phyloP scores from a whole-genome alignment of 352 stramenopile genomes.

The Phytophthora boehmeriae region DNA sequence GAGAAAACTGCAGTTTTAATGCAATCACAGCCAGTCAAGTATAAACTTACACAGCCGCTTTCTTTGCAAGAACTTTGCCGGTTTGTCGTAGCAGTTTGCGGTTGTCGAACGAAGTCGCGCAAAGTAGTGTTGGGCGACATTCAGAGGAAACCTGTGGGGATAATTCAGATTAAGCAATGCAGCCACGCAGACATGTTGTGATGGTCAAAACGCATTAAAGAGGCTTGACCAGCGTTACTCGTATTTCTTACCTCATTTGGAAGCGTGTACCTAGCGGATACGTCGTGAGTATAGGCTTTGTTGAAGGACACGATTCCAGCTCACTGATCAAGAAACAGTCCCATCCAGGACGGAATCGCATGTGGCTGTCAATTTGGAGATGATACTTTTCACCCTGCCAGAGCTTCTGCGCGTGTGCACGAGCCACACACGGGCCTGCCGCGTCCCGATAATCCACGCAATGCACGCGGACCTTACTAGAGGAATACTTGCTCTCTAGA shows the following conservation, averaged over 20 bases:
- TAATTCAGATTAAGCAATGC: not conserved
- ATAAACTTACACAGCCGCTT: conserved; percentile 31
- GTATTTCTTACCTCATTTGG: conserved; percentile 60
- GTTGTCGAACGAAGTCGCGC: conserved; percentile 61
- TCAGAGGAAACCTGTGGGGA: conserved; percentile 46
- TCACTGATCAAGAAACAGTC: conserved; percentile 90
- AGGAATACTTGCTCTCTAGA: conserved; percentile 41
- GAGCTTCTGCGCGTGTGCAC: conserved; percentile 78
- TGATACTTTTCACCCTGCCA: conserved; percentile 89
- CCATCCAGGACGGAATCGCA: conserved; percentile 86
- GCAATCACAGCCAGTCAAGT: not conserved
- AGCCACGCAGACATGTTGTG: no score
- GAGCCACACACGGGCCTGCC: conserved; percentile 91
- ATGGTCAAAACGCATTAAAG: no score
- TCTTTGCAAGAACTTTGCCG: conserved; percentile 54
- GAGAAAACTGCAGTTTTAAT: not conserved
- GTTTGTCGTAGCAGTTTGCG: conserved; percentile 61
- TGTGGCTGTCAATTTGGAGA: conserved; percentile 97
- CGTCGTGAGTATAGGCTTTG: conserved; percentile 90
- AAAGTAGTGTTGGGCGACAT: conserved; percentile 62
- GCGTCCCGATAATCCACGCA: conserved; percentile 78
- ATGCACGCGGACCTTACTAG: conserved; percentile 47
- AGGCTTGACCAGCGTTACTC: no score
- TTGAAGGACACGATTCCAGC: conserved; percentile 46
- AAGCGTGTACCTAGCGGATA: conserved; percentile 94